phyloP scores from a whole-genome alignment of 1,284 basidiomycete species.

The Agaricales sp. region DNA sequence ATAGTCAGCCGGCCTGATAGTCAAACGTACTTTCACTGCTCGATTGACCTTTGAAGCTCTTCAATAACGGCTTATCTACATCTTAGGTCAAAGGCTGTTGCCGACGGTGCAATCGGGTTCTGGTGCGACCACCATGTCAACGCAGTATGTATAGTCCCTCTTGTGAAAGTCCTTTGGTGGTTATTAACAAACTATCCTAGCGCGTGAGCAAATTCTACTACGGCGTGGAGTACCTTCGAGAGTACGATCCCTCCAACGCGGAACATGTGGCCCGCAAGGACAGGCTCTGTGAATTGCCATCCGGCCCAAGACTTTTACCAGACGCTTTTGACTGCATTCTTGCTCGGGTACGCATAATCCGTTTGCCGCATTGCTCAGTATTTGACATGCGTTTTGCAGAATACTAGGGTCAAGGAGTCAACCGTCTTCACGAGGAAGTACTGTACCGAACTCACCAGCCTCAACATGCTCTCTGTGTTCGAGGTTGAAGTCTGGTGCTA shows the following conservation, averaged over 20 bases:
- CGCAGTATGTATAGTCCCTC: background rate
- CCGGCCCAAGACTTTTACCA: constrained; percentile 59
- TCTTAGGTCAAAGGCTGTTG: constrained; percentile 65
- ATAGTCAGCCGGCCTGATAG: constrained; percentile 64
- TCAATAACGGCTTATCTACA: constrained; percentile 2
- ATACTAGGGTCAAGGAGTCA: constrained; percentile 67
- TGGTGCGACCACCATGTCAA: constrained; percentile 56
- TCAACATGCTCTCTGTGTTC: constrained; percentile 64
- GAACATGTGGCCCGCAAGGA: constrained; percentile 56
- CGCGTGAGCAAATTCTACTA: constrained; percentile 74
- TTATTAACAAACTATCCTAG: constrained; percentile 40
- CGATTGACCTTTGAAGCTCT: constrained; percentile 6
- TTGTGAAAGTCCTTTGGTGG: background rate
- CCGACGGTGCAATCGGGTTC: constrained; percentile 72
- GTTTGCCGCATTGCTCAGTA: constrained; percentile 8
- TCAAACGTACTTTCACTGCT: constrained; percentile 44
- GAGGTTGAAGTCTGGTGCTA: constrained; percentile 78
- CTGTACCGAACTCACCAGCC: constrained; percentile 66
- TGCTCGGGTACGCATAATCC: constrained; percentile 32
- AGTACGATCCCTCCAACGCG: constrained; percentile 50
- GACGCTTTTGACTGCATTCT: constrained; percentile 76
- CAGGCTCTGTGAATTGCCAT: constrained; percentile 61
- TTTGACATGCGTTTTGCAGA: constrained; percentile 22
- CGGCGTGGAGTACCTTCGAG: constrained; percentile 66
- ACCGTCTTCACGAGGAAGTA: constrained; percentile 72